These are phyloP conservation scores for Coprinopsis marcescibilis DNA, from an alignment of 768 basidiomycete genomes.

Conservation along the genomic window DNA sequence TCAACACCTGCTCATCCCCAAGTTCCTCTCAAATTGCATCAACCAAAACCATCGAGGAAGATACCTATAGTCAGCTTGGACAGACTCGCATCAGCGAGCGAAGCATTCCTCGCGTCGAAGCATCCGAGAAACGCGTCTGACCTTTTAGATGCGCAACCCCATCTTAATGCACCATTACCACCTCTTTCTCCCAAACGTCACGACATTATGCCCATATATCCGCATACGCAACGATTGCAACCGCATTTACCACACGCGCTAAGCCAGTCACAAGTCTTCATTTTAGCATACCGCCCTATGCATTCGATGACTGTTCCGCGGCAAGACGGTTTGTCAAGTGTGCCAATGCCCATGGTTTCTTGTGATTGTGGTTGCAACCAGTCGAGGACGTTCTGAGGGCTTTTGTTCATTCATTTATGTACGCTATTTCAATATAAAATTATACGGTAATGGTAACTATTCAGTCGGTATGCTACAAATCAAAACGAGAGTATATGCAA, in stretches of 20 bases:
- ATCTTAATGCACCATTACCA: slow-evolving; percentile 5
- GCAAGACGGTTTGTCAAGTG: no score
- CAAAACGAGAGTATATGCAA: neutral
- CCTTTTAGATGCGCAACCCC: neutral
- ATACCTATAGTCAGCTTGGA: slow-evolving; percentile 41
- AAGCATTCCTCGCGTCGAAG: slow-evolving; percentile 12
- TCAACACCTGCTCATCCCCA: slow-evolving; percentile 16
- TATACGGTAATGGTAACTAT: neutral
- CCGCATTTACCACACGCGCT: neutral
- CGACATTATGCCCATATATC: slow-evolving; percentile 11
- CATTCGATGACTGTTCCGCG: no score
- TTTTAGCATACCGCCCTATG: no score
- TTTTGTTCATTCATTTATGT: no score
- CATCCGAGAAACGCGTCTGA: no score
- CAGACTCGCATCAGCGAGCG: slow-evolving; percentile 34
- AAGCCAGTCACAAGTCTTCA: no score
- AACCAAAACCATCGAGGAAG: slow-evolving; percentile 39
- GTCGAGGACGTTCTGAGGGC: no score
- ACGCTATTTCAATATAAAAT: no score
- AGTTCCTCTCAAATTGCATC: slow-evolving; percentile 33
- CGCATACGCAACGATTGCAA: neutral
- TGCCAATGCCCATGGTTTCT: no score
- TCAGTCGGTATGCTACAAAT: slow-evolving; percentile 3
- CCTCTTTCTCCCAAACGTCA: slow-evolving; percentile 17
- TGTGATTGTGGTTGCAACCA: no score